A percentile compares a stretch with the other conserved stretches of the same genome.
Evolutionary conservation across 805 yeast genomes (phyloP).

Genomic region (Lipomyces yamanashiensis): DNA sequence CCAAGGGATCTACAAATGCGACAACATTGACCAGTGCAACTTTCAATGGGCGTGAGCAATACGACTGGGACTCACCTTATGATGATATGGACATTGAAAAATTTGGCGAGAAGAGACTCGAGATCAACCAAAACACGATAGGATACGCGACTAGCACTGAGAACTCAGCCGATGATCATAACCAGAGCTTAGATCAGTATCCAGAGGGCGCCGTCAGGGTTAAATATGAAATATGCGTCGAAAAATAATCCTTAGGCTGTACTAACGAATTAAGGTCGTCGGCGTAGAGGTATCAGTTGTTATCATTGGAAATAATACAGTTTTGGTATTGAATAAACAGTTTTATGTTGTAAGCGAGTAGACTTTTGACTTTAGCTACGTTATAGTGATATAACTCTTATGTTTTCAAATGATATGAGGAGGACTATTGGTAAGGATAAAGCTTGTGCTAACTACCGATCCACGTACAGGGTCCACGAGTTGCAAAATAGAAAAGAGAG

Average conservation of each 20-base stretch:
- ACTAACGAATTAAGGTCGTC: not conserved
- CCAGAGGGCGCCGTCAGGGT: conserved; percentile 22
- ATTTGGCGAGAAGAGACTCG: conserved; percentile 7
- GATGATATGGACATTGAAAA: conserved; percentile 20
- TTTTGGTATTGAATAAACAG: not conserved
- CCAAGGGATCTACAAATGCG: conserved; percentile 6
- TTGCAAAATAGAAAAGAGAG: not conserved
- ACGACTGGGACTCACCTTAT: conserved; percentile 4
- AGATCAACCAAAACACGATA: conserved; percentile 3
- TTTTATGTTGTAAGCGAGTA: too few relatives aligned
- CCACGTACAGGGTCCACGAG: too few relatives aligned
- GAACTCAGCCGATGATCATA: not conserved
- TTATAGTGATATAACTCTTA: too few relatives aligned
- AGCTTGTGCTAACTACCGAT: too few relatives aligned
- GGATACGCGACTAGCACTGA: not conserved
- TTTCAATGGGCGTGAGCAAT: not conserved
- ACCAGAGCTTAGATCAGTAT: not conserved
- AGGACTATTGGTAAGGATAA: too few relatives aligned
- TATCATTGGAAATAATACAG: not conserved
- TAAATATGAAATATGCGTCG: conserved; percentile 31
- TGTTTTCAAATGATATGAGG: too few relatives aligned
- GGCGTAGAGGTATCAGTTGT: not conserved
- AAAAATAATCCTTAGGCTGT: not conserved
- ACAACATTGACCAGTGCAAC: not conserved
- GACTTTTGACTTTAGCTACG: too few relatives aligned